phyloP scores from a whole-genome alignment of 768 basidiomycete species.

The Boletus eberwhitei region DNA sequence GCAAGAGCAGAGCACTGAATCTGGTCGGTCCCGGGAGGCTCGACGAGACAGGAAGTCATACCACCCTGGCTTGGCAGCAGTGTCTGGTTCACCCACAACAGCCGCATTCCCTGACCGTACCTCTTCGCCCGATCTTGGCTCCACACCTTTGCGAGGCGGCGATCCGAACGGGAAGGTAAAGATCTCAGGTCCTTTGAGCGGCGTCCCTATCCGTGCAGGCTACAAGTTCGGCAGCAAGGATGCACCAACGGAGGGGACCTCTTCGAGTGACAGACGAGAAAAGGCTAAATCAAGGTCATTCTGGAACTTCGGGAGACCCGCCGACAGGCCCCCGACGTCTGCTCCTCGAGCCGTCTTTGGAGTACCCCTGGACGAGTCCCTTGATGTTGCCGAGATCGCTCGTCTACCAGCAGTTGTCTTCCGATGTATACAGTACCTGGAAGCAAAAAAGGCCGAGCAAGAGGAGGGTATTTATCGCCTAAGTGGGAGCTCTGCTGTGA shows the following conservation, averaged over 20 bases:
- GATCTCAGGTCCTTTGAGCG: constrained; percentile 86
- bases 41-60: constrained; percentile 61
- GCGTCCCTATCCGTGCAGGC: constrained; percentile 79
- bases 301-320: constrained; percentile 83
- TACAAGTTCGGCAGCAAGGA: constrained; percentile 90
- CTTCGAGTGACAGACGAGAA: constrained; percentile 68
- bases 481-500: constrained; percentile 91
- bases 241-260: constrained; percentile 39
- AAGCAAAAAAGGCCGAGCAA: constrained; percentile 89
- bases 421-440: constrained; percentile 92
- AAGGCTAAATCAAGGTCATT: constrained; percentile 92
- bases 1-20: constrained; percentile 50
- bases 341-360: constrained; percentile 81
- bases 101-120: constrained; percentile 35
- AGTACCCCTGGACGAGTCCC: constrained; percentile 79
- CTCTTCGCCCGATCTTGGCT: constrained; percentile 47
- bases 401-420: constrained; percentile 93
- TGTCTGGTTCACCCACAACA: constrained; percentile 45
- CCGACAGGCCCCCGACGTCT: constrained; percentile 40
- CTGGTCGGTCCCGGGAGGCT: constrained; percentile 46
- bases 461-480: constrained; percentile 98
- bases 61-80: constrained; percentile 52
- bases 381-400: constrained; percentile 86
- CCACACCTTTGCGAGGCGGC: constrained; percentile 48
- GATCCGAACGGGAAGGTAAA: constrained; percentile 67